Percentiles rank a stretch among this genome's conserved stretches.
Conservation (phyloP, 148 eudicot species). For the Rhododendron griersonianum region DNA sequence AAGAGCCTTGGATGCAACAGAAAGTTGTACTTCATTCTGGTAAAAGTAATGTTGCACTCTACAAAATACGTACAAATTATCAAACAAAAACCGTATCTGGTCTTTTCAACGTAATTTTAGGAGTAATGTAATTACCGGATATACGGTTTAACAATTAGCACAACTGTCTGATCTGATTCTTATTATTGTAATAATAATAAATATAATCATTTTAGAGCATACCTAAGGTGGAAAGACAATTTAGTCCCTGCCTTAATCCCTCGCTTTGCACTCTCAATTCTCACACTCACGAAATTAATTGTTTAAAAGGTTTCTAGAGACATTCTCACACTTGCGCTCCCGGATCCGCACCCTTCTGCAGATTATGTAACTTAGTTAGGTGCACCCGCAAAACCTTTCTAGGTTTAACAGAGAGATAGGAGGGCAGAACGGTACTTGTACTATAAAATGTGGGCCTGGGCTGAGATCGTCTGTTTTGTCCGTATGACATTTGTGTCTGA, state of each 20-base stretch:
- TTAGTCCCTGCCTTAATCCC: no score
- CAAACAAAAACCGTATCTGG: not conserved
- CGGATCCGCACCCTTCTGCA: no score
- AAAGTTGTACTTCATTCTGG: not conserved
- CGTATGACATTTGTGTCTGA: not conserved
- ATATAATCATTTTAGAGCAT: no score
- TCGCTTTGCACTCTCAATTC: no score
- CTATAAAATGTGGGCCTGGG: not conserved
- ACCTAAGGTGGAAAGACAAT: no score
- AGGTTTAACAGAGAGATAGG: not conserved
- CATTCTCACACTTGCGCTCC: no score
- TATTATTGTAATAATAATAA: not conserved
- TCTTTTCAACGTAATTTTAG: not conserved
- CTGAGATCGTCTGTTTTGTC: not conserved
- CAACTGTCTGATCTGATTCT: not conserved
- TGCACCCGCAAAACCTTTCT: not conserved
- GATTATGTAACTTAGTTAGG: no score
- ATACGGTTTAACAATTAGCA: not conserved
- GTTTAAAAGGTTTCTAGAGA: no score
- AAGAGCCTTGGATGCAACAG: not conserved
- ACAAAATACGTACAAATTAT: not conserved
- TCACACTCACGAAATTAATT: no score
- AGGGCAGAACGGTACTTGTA: not conserved
- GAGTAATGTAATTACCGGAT: not conserved
- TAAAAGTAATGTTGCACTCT: not conserved